These are phyloP conservation scores for Hyaloscypha finlandica DNA, from an alignment of 495 filamentous ascomycete species.

Conservation along the genomic window DNA sequence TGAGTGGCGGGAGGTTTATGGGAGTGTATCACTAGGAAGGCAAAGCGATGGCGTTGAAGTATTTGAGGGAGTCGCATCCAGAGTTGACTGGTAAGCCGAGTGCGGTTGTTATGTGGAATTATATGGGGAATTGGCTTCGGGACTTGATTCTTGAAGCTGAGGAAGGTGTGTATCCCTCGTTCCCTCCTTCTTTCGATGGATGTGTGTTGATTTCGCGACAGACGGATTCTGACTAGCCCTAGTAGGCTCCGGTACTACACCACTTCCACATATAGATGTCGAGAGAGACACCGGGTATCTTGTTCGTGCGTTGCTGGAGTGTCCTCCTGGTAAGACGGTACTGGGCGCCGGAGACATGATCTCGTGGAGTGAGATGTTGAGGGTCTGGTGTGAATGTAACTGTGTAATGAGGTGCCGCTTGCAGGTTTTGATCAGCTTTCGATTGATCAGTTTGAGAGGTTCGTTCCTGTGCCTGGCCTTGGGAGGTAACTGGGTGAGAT, in stretches of 20 bases:
- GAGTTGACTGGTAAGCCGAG: conserved; percentile 19
- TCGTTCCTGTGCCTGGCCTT: conserved; percentile 25
- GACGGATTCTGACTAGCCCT: conserved; percentile 14
- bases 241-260: background rate
- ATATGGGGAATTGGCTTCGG: conserved; percentile 23
- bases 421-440: conserved; percentile 19
- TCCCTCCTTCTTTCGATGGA: background rate
- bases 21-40: conserved; percentile 45
- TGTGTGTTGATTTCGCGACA: conserved; percentile 9
- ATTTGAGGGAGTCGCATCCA: conserved; percentile 19
- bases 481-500: conserved; percentile 39
- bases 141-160: conserved; percentile 12
- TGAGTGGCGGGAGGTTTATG: conserved; percentile 37
- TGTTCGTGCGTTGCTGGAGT: conserved; percentile 17
- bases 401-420: conserved; percentile 9
- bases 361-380: conserved; percentile 20
- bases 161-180: conserved; percentile 16
- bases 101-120: conserved; percentile 16
- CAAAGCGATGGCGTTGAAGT: conserved; percentile 30
- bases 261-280: conserved; percentile 15
- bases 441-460: conserved; percentile 9
- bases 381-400: conserved; percentile 20
- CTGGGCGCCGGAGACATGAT: conserved; percentile 18
- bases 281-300: conserved; percentile 14
- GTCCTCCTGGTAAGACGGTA: conserved; percentile 18